Percentiles rank a stretch among this genome's conserved stretches.
Evolutionary conservation across 108 stramenopile genomes (phyloP).

Genomic region (Nitzschia sp.): DNA sequence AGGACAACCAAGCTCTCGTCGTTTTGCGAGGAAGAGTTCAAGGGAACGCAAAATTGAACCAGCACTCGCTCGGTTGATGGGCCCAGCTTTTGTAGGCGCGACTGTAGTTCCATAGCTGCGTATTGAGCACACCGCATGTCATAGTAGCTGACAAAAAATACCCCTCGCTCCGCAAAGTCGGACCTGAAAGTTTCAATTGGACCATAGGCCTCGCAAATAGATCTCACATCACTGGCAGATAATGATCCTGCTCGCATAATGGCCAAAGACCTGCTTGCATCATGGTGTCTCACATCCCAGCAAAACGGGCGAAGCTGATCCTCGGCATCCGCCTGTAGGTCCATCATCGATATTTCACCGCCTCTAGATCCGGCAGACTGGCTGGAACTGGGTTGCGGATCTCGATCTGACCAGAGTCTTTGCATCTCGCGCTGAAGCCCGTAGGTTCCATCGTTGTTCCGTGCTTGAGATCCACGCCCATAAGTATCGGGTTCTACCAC

Average conservation of each 20-base stretch:
- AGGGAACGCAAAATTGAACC: slow-evolving; percentile 80
- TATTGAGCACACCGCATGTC: slow-evolving; percentile 80
- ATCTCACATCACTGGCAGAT: slow-evolving; percentile 52
- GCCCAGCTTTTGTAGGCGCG: slow-evolving; percentile 20
- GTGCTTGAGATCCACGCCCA: slow-evolving; percentile 7
- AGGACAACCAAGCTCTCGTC: slow-evolving; percentile 83
- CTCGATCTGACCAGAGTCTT: slow-evolving; percentile 34
- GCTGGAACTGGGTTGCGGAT: slow-evolving; percentile 1
- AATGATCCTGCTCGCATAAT: slow-evolving; percentile 59
- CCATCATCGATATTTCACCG: background rate
- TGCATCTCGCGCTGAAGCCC: slow-evolving; percentile 37
- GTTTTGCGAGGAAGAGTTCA: slow-evolving; percentile 74
- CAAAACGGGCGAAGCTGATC: slow-evolving; percentile 45
- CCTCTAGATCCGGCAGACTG: background rate
- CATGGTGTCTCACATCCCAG: slow-evolving; percentile 44
- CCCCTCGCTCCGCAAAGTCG: slow-evolving; percentile 67
- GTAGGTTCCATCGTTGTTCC: slow-evolving; percentile 18
- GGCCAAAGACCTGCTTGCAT: slow-evolving; percentile 68
- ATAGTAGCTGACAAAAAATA: slow-evolving; percentile 80
- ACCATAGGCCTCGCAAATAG: slow-evolving; percentile 82
- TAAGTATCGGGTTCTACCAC: slow-evolving; percentile 64
- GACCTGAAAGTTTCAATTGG: slow-evolving; percentile 71
- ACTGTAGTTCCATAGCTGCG: slow-evolving; percentile 73
- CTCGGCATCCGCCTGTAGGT: slow-evolving; percentile 24
- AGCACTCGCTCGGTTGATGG: slow-evolving; percentile 33